phyloP scores from a whole-genome alignment of 257 asterid genomes.

The Linaria vulgaris region DNA sequence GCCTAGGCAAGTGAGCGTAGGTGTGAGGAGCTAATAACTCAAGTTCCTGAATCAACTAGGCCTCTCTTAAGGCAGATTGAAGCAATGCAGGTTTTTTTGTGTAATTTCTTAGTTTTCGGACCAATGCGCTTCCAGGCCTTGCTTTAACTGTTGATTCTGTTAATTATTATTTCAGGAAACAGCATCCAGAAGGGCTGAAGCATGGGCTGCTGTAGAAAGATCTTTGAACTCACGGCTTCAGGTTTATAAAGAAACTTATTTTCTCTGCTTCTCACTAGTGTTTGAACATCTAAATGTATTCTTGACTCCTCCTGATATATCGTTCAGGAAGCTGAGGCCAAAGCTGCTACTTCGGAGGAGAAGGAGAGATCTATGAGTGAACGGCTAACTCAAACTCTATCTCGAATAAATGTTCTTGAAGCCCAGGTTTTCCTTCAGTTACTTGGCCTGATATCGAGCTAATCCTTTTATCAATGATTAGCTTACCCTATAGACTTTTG shows the following conservation, averaged over 20 bases:
- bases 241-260: conserved; percentile 46
- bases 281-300: conserved; percentile 22
- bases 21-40: conserved; percentile 93
- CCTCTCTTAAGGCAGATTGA: conserved; percentile 99
- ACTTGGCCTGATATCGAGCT: conserved; percentile 18
- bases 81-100: conserved; percentile 84
- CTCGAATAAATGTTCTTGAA: conserved; percentile 97
- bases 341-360: conserved; percentile 94
- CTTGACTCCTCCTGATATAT: conserved; percentile 9
- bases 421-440: conserved; percentile 68
- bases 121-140: conserved; percentile 6
- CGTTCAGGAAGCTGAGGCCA: conserved; percentile 91
- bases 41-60: conserved; percentile 98
- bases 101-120: conserved; percentile 17
- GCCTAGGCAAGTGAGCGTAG: conserved; percentile 92
- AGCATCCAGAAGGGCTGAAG: conserved; percentile 84
- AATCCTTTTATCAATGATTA: conserved; percentile 27
- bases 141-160: conserved; percentile 19
- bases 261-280: conserved; percentile 17
- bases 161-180: conserved; percentile 68
- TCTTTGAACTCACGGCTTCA: conserved; percentile 89
- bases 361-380: conserved; percentile 89
- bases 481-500: conserved; percentile 37
- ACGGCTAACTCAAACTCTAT: conserved; percentile 90
- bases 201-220: conserved; percentile 98